A percentile compares a stretch with the other conserved stretches of the same genome.
phyloP scores from a whole-genome alignment of 1,284 basidiomycete genomes.

The Mycena citricolor region DNA sequence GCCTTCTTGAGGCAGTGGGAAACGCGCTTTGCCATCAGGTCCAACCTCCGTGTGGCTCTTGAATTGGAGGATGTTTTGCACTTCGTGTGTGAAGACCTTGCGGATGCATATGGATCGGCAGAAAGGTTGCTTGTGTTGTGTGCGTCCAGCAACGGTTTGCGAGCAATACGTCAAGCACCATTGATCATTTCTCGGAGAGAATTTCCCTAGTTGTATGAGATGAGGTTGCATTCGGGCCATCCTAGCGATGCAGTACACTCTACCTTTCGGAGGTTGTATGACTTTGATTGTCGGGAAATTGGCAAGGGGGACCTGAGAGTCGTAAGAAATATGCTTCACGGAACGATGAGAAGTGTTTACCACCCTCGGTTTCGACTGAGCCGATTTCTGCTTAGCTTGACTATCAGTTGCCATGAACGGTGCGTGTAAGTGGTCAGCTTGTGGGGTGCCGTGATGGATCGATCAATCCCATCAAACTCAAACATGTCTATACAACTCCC shows the following conservation, averaged over 20 bases:
- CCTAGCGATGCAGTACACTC: conserved; percentile 4
- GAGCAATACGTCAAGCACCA: conserved; percentile 71
- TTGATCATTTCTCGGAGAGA: conserved; percentile 32
- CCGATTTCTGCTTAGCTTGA: neutral
- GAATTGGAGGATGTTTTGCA: conserved; percentile 54
- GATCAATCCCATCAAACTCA: neutral
- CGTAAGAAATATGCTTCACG: too few relatives aligned
- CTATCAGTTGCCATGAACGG: neutral
- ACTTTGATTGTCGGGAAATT: conserved; percentile 53
- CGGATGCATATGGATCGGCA: conserved; percentile 72
- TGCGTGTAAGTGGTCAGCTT: conserved; percentile 11
- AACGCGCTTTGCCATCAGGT: conserved; percentile 45
- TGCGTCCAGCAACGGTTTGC: conserved; percentile 60
- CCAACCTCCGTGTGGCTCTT: conserved; percentile 40
- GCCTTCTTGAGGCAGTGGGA: conserved; percentile 63
- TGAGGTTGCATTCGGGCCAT: conserved; percentile 14
- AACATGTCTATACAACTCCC: conserved; percentile 11
- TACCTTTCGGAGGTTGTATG: conserved; percentile 46
- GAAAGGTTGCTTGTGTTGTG: conserved; percentile 52
- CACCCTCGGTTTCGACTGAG: neutral
- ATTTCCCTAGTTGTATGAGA: conserved; percentile 9
- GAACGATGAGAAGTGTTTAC: too few relatives aligned
- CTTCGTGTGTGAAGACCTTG: conserved; percentile 70
- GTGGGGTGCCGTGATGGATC: conserved; percentile 3
- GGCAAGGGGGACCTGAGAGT: conserved; percentile 36